Conservation (phyloP, 805 yeast species). For the Saccharomycopsis oosterbeekiorum region DNA sequence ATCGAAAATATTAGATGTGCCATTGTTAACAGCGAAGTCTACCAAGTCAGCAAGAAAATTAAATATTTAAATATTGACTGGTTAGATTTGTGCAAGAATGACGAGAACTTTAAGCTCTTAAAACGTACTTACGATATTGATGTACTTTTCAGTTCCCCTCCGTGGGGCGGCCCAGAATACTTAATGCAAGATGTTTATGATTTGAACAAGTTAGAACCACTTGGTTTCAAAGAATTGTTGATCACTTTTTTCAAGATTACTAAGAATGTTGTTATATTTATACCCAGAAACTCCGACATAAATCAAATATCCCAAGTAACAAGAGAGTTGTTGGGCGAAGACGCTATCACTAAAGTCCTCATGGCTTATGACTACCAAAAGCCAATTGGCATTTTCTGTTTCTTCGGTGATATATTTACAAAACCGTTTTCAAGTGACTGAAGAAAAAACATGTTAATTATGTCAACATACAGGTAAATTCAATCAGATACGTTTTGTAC, state of each 20-base stretch:
- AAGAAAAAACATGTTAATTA: too few species aligned
- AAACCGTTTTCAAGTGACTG: not conserved
- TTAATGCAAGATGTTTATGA: slow-evolving; percentile 35
- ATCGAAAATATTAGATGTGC: slow-evolving; percentile 57
- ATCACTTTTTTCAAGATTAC: slow-evolving; percentile 33
- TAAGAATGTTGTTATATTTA: slow-evolving; percentile 44
- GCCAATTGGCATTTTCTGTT: slow-evolving; percentile 45
- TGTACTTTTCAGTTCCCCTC: slow-evolving; percentile 67
- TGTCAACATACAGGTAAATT: too few species aligned
- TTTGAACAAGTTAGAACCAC: slow-evolving; percentile 37
- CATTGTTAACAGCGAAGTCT: slow-evolving; percentile 52
- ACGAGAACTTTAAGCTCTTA: not conserved
- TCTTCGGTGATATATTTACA: slow-evolving; percentile 41
- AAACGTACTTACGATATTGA: slow-evolving; percentile 27
- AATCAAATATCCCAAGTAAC: slow-evolving; percentile 43
- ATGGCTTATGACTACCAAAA: slow-evolving; percentile 33
- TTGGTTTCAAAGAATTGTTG: slow-evolving; percentile 37
- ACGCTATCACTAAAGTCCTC: slow-evolving; percentile 36
- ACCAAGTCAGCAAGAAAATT: slow-evolving; percentile 45
- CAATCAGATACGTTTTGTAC: too few species aligned
- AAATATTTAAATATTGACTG: slow-evolving; percentile 41
- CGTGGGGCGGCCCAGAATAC: slow-evolving; percentile 80
- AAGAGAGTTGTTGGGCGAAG: slow-evolving; percentile 33
- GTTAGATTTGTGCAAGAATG: slow-evolving; percentile 20
- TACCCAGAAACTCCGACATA: slow-evolving; percentile 52